phyloP scores from a whole-genome alignment of 345 rosid species.

The Linum trigynum region DNA sequence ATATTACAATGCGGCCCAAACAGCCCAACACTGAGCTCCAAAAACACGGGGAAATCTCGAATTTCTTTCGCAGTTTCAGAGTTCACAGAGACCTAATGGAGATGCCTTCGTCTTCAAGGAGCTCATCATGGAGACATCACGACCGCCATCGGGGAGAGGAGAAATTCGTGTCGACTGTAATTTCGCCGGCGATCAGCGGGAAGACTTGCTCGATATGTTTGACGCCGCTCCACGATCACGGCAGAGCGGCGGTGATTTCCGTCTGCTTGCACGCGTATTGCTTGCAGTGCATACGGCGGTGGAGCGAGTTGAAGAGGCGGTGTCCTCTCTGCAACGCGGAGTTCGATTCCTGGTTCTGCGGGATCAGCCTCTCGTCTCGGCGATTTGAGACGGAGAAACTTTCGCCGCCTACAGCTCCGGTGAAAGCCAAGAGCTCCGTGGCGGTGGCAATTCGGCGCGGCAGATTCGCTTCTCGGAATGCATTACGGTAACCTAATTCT shows the following conservation, averaged over 20 bases:
- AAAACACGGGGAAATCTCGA: no score
- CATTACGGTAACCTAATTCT: neutral
- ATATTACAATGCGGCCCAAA: no score
- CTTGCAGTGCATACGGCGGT: conserved; percentile 38
- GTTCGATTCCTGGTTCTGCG: conserved; percentile 50
- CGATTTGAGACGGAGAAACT: conserved; percentile 31
- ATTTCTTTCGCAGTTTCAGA: no score
- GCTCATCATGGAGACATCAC: neutral
- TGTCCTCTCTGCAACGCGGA: conserved; percentile 68
- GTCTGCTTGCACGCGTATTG: conserved; percentile 58
- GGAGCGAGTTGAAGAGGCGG: conserved; percentile 57
- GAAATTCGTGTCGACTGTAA: conserved; percentile 24
- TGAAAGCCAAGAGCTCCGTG: neutral
- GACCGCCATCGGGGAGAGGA: conserved; percentile 11
- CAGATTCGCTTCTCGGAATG: neutral
- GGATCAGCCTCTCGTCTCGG: conserved; percentile 25
- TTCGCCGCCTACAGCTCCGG: conserved; percentile 14
- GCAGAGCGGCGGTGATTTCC: conserved; percentile 40
- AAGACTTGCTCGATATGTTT: conserved; percentile 60
- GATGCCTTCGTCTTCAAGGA: neutral
- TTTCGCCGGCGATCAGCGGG: conserved; percentile 34
- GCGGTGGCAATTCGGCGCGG: neutral
- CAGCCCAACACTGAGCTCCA: no score
- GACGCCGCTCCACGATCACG: conserved; percentile 23
- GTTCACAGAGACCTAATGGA: no score